Evolutionary conservation across 306 rosid species (phyloP), one percentile per base, ranked within the genome.

Genomic region (Psophocarpus tetragonolobus): DNA sequence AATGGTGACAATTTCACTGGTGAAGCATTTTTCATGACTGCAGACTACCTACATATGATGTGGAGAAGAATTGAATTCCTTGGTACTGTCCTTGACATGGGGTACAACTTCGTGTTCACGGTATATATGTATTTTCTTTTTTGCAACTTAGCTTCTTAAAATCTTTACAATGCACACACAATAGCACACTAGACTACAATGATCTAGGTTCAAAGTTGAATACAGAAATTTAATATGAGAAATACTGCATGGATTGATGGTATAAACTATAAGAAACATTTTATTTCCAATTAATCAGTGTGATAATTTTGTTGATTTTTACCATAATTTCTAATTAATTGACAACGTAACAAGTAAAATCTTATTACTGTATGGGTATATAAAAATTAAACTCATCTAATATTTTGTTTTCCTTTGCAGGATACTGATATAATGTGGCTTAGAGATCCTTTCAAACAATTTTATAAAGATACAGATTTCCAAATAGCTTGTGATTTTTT

Each of bases 391-490:
- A 20, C 14, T 53, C 60, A 53, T 53, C 0, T 8, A 20, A 20
- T 8, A 9, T 48, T 13, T 44, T 26, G 0, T 42, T 38, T 24
- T 44, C 9, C 29, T 21, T 20, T 69, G 74, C 80, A 94, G 98
- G 98, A 94, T 65, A 68, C 88, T 3, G 97, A 94, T 61, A 85
- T 94, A 38, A 90, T 94, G 97, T 94, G 98, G 98, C 81, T 94
- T 18, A 82, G 91, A 53, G 75, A 91, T 75, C 98, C 98, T 17
- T 94, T 94, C 75, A 71, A 15, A 4, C 69, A 14, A 0, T 92
- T 94, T 72, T 84, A 80, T 60, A 57, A 71, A 18, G 87, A 90
- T 1, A 87, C 79, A 1, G 98, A 92, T 76, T 92, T 94, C 75
- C 98, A 94, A 79, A 92, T 92, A 3, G 94, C 98, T 17, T 84